Evolutionary conservation across 306 rosid species (phyloP).

Genomic region (Acacia melanoxylon): DNA sequence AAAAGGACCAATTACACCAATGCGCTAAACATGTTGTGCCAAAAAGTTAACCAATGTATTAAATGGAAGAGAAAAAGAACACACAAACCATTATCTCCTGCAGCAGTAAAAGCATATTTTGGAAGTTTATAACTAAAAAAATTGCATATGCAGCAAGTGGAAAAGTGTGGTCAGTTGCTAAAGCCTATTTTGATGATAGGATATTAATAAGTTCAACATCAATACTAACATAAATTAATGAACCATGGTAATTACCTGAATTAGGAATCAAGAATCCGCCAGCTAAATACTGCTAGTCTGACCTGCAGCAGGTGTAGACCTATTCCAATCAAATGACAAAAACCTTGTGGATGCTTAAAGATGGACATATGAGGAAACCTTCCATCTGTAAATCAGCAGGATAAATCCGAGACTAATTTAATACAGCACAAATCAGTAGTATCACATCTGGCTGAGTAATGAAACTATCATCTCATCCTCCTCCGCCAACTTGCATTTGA

Average conservation of each 20-base stretch:
- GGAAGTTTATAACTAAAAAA: not conserved
- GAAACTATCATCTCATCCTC: slow-evolving; percentile 9
- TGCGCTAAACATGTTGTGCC: not conserved
- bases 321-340: slow-evolving; percentile 15
- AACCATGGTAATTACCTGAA: slow-evolving; percentile 39
- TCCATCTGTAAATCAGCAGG: not conserved
- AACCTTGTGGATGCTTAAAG: slow-evolving; percentile 35
- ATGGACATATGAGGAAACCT: slow-evolving; percentile 36
- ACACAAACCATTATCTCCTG: not conserved
- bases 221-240: slow-evolving; percentile 32
- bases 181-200: no score
- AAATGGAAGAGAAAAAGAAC: not conserved
- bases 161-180: no score
- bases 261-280: slow-evolving; percentile 22
- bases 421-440: slow-evolving; percentile 31
- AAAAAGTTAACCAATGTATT: not conserved
- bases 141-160: no score
- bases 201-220: no score
- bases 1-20: not conserved
- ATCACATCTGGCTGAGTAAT: not conserved
- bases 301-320: slow-evolving; percentile 39
- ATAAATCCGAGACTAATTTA: not conserved
- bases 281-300: slow-evolving; percentile 31
- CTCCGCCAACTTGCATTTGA: slow-evolving; percentile 21
- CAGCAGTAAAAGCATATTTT: not conserved